Evolutionary conservation across 345 rosid species (phyloP).

Genomic region (Camelina sativa): DNA sequence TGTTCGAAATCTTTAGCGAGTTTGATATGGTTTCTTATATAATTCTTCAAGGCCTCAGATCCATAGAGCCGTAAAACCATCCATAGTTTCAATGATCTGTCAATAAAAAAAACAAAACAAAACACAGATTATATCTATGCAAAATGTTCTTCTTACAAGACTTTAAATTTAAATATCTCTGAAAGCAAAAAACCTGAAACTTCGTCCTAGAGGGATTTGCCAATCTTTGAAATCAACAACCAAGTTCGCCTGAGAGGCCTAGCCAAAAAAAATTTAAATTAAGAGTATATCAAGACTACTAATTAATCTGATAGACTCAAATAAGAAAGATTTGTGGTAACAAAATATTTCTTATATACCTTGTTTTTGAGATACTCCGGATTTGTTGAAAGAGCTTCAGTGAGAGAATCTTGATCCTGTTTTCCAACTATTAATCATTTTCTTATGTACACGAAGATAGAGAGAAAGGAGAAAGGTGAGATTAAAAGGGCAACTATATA

Average conservation of each 20-base stretch:
- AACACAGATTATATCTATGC: not conserved
- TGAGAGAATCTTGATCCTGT: constrained; percentile 78
- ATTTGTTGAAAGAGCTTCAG: constrained; percentile 87
- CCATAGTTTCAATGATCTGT: constrained; percentile 90
- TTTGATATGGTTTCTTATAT: constrained; percentile 78
- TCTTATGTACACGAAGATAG: not conserved
- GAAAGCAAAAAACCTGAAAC: constrained; percentile 67
- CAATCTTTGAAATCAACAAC: constrained; percentile 96
- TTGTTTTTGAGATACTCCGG: constrained; percentile 89
- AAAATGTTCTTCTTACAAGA: not conserved
- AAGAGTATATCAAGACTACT: not conserved
- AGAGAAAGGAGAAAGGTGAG: constrained; percentile 1
- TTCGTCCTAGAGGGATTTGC: constrained; percentile 96
- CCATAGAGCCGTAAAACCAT: constrained; percentile 90
- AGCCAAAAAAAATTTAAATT: constrained; percentile 7
- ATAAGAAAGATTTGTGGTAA: not conserved
- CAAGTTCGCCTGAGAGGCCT: constrained; percentile 84
- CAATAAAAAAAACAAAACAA: not conserved
- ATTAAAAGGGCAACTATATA: not conserved
- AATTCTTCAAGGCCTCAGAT: constrained; percentile 62
- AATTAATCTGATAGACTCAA: not conserved
- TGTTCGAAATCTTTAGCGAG: constrained; percentile 72
- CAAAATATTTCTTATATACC: constrained; percentile 45
- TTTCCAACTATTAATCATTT: not conserved
- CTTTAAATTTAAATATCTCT: not conserved